Evolutionary conservation across 2,329 filamentous ascomycete species (phyloP), one percentile per base, ranked within the genome.

Genomic region (Trichophyton benhamiae): DNA sequence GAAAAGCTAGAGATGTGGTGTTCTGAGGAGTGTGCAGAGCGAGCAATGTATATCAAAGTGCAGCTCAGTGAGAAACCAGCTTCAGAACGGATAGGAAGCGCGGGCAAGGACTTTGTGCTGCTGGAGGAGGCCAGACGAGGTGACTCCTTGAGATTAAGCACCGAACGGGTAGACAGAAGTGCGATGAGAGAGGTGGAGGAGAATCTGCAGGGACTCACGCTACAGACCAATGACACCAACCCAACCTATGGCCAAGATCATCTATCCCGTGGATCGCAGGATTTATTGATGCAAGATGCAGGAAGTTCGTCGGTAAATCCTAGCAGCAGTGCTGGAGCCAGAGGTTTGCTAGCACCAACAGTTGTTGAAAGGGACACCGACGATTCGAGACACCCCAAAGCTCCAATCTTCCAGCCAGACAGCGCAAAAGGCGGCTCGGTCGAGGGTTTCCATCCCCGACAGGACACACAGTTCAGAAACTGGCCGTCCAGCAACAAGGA

Each of bases 1-100:
- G 83, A 84, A 66, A 84, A 89, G 69, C 74, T 91, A 15, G 89
- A 94, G 75, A 87, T 86, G 74, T 99, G 91, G 89, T 99, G 94
- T 74, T 89, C 86, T 0, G 80, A 86, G 60, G 80, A 80, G 44
- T 99, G 94, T 75, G 88, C 88, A 1, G 83, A 84, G 65, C 82
- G 89, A 57, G 91, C 89, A 1, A 79, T 95, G 66, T 96, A 91
- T 73, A 80, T 97, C 67, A 89, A 91, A 69, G 88, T 95, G 25
- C 94, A 99, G 78, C 82, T 97, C 44, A 87, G 83, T 66, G 88
- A 94, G 70, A 86, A 87, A 64, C 89, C 91, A 0, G 89, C 88
- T 0, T 96, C 91, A 90, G 84, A 94, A 73, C 81, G 91, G 59
- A 82, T 82, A 3, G 84, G 82, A 2, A 80, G 80, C 33, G 76